phyloP scores from a whole-genome alignment of 768 basidiomycete genomes.

The Candolleomyces efflorescens region DNA sequence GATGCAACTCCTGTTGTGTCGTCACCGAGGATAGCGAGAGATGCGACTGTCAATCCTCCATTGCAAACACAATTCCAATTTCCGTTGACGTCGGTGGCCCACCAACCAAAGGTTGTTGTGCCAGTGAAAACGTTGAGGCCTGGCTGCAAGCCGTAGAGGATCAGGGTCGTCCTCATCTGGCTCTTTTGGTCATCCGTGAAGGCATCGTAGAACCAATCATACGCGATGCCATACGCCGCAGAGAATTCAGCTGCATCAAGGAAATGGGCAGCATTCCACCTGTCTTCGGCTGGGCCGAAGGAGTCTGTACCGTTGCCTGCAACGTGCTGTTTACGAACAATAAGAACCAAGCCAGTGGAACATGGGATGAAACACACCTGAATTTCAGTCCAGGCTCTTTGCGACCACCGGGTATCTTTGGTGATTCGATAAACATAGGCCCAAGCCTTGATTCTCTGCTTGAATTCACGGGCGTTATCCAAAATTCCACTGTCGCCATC shows the following conservation, averaged over 20 bases:
- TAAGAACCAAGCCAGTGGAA: neutral
- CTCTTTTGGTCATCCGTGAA: conserved; percentile 72
- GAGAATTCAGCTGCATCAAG: conserved; percentile 88
- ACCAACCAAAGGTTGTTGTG: conserved; percentile 60
- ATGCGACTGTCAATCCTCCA: conserved; percentile 82
- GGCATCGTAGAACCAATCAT: conserved; percentile 91
- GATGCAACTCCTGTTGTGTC: conserved; percentile 71
- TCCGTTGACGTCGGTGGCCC: conserved; percentile 64
- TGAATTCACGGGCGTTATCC: conserved; percentile 83
- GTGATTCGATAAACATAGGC: conserved; percentile 87
- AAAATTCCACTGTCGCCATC: conserved; percentile 90
- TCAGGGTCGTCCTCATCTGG: conserved; percentile 64
- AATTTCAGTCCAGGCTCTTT: conserved; percentile 79
- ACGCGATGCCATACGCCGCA: conserved; percentile 85
- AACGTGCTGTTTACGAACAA: conserved; percentile 49
- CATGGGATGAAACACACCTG: conserved; percentile 41
- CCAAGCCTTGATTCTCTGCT: conserved; percentile 88
- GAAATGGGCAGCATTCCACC: conserved; percentile 90
- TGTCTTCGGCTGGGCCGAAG: conserved; percentile 63
- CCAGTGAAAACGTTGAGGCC: conserved; percentile 54
- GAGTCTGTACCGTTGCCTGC: conserved; percentile 48
- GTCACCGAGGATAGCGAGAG: conserved; percentile 87
- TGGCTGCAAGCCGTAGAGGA: conserved; percentile 68
- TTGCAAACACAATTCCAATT: conserved; percentile 99
- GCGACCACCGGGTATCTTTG: conserved; percentile 87